phyloP scores from a whole-genome alignment of 2,329 filamentous ascomycete species.

The Chaetomiaceae sp. region DNA sequence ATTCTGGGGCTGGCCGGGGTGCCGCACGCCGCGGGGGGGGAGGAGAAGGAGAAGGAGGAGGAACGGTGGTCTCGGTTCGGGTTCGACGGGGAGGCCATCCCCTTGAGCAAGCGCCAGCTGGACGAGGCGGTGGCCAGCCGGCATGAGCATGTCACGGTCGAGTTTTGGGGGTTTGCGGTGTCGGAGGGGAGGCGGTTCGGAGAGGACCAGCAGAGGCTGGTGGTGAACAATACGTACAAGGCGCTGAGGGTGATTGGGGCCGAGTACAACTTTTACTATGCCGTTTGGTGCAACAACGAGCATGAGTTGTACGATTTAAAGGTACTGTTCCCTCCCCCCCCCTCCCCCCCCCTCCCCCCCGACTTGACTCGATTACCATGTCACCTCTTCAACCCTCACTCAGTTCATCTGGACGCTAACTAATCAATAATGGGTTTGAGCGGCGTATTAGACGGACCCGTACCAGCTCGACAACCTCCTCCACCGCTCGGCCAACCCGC shows the following conservation, averaged over 20 bases:
- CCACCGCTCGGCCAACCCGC: conserved; percentile 14
- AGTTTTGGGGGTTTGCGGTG: conserved; percentile 49
- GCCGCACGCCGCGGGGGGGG: conserved; percentile 5
- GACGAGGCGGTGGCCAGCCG: conserved; percentile 26
- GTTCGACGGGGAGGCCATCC: conserved; percentile 54
- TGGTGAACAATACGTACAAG: conserved; percentile 56
- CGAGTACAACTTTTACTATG: conserved; percentile 59
- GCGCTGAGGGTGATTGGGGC: conserved; percentile 50
- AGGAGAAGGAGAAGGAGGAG: background rate
- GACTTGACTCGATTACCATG: too few species aligned
- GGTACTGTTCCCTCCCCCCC: conserved; percentile 33
- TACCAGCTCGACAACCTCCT: conserved; percentile 47
- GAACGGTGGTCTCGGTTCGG: too few species aligned
- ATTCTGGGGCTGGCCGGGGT: conserved; percentile 45
- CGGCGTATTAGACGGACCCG: conserved; percentile 44
- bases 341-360: background rate
- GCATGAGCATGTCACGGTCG: conserved; percentile 55
- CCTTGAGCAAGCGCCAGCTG: conserved; percentile 32
- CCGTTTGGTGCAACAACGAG: conserved; percentile 65
- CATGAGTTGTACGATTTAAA: conserved; percentile 62
- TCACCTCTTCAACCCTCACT: too few species aligned
- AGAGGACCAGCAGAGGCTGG: conserved; percentile 20
- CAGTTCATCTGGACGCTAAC: too few species aligned
- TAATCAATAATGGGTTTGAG: background rate
- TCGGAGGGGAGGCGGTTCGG: conserved; percentile 36